Evolutionary conservation across 106 monocot species (phyloP), one percentile per base, ranked within the genome.

Genomic region (Allium fistulosum): DNA sequence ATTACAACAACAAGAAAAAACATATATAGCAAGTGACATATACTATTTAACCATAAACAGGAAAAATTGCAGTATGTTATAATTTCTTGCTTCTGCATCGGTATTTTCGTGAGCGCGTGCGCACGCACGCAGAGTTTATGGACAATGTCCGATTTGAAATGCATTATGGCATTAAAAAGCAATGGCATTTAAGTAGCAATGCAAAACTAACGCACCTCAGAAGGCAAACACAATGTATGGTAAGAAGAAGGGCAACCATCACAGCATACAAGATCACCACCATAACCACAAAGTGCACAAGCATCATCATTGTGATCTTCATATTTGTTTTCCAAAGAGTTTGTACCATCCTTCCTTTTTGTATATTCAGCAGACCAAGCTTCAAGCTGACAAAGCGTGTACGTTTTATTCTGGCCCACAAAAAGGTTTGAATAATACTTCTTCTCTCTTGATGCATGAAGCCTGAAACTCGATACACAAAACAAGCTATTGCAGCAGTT

Each of bases 191-290:
- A 28, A 28, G 28, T 28, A 28, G 1, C 28, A 5, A 37, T 37
- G 37, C 37, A 37, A 37, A 37, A 57, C 48, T 0, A 50, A 58
- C 71, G 74, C 11, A 91, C 90, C 85, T 87, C 75, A 65, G 45
- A 67, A 61, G 77, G 64, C 71, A 92, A 80, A 74, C 92, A 92
- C 48, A 46, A 60, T 66, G 69, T 72, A 78, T 95, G 95, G 64
- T 81, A 95, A 61, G 84, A 75, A 72, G 91, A 81, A 48, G 88
- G 87, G 51, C 94, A 94, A 58, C 71, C 79, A 73, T 94, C 94
- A 73, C 94, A 94, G 68, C 94, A 94, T 68, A 95, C 79, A 70
- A 95, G 51, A 48, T 91, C 85, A 57, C 94, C 94, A 26, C 87
- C 88, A 84, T 95, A 87, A 57, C 85, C 91, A 74, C 91, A 95